Conservation (phyloP, 495 filamentous ascomycete species). For the Cairneyella variabilis region DNA sequence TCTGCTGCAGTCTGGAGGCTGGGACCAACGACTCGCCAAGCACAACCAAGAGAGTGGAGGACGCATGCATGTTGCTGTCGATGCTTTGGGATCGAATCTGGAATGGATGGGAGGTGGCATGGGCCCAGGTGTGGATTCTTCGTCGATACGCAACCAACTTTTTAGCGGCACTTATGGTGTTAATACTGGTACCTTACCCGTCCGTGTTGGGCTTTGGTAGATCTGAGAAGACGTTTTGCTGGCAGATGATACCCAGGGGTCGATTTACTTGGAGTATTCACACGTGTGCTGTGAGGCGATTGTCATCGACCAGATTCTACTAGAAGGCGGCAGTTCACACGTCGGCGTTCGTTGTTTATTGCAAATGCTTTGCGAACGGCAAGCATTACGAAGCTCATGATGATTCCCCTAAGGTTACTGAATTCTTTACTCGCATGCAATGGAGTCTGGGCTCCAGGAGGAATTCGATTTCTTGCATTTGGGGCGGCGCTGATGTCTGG, state of each 20-base stretch:
- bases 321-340: conserved; percentile 23
- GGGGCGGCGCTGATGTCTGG: conserved; percentile 15
- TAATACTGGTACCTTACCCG: conserved; percentile 43
- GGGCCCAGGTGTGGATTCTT: conserved; percentile 33
- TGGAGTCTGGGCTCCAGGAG: conserved; percentile 16
- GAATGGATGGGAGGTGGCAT: conserved; percentile 67
- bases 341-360: conserved; percentile 20
- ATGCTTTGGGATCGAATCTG: conserved; percentile 66
- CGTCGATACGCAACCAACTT: conserved; percentile 74
- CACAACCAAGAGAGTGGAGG: conserved; percentile 87
- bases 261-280: conserved; percentile 6
- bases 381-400: conserved; percentile 21
- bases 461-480: conserved; percentile 20
- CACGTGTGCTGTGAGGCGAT: conserved; percentile 11
- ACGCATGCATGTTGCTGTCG: conserved; percentile 74
- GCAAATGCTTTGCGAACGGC: conserved; percentile 2
- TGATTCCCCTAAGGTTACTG: conserved; percentile 16
- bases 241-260: conserved; percentile 7
- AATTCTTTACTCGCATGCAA: conserved; percentile 14
- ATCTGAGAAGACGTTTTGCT: not conserved
- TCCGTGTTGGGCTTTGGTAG: conserved; percentile 32
- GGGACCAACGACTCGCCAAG: conserved; percentile 84
- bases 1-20: conserved; percentile 85
- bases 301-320: conserved; percentile 6
- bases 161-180: conserved; percentile 74